phyloP scores from a whole-genome alignment of 164 flowering plant species.

The Aristolochia fimbriata region DNA sequence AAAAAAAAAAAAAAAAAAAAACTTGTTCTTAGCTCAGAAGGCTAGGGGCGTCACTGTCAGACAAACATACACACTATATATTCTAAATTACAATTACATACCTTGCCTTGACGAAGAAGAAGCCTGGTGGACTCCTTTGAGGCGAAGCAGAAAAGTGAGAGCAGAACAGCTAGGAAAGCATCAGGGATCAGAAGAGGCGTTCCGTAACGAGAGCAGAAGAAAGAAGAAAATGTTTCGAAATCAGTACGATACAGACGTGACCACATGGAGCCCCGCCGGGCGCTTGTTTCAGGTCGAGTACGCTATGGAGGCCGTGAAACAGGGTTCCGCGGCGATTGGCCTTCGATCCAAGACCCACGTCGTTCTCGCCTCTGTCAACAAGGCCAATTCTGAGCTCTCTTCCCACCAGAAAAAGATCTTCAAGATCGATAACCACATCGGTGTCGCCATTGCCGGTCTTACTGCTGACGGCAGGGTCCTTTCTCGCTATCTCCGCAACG shows the following conservation, averaged over 20 bases:
- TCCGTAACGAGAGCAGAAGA: background rate
- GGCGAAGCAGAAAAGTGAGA: no score
- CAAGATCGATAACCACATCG: constrained; percentile 88
- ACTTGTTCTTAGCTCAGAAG: no score
- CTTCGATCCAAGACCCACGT: constrained; percentile 91
- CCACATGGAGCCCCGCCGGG: constrained; percentile 92
- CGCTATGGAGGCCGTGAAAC: constrained; percentile 99
- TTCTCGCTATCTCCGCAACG: constrained; percentile 71
- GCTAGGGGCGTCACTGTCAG: no score
- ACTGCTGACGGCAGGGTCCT: constrained; percentile 96
- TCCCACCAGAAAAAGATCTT: constrained; percentile 98
- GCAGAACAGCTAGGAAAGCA: no score
- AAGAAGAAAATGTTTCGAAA: constrained; percentile 48
- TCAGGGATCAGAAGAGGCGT: no score
- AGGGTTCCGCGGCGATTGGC: constrained; percentile 94
- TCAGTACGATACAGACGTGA: constrained; percentile 87
- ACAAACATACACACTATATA: no score
- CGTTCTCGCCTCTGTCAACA: constrained; percentile 83
- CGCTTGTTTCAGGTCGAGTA: constrained; percentile 93
- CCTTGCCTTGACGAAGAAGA: no score
- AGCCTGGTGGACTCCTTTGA: no score
- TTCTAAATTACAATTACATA: no score
- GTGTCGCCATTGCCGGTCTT: constrained; percentile 92
- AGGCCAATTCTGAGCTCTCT: constrained; percentile 79
- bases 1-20: no score